Evolutionary conservation across 1,284 basidiomycete genomes (phyloP).

Genomic region (Ganoderma multipileum): DNA sequence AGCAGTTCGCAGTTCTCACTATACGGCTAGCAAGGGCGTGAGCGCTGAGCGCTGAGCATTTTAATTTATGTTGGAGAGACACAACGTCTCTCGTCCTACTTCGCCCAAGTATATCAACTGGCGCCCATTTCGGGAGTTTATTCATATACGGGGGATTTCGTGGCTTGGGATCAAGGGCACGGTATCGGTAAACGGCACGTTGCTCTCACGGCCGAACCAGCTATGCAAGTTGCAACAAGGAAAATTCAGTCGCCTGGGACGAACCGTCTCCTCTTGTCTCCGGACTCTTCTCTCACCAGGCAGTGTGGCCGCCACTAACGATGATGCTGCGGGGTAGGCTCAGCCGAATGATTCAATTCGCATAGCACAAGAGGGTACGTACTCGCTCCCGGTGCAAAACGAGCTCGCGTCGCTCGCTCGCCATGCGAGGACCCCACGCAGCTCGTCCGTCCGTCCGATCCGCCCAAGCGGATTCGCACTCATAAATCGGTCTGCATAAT

Average conservation of each 20-base stretch:
- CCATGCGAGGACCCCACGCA: slow-evolving; percentile 77
- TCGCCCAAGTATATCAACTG: too few species aligned
- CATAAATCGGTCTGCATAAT: not conserved
- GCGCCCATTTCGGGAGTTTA: too few species aligned
- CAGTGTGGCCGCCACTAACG: not conserved
- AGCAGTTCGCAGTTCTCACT: too few species aligned
- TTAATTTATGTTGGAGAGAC: too few species aligned
- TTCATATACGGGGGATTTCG: too few species aligned
- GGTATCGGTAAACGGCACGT: too few species aligned
- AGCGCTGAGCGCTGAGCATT: too few species aligned
- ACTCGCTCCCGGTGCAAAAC: slow-evolving; percentile 37
- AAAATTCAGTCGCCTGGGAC: not conserved
- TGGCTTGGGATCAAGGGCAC: too few species aligned
- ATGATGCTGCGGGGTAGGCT: not conserved
- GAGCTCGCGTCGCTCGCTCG: slow-evolving; percentile 72
- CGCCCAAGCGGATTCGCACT: slow-evolving; percentile 69
- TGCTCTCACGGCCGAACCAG: too few species aligned
- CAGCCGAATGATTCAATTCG: not conserved
- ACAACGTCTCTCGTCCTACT: too few species aligned
- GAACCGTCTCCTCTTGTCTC: not conserved
- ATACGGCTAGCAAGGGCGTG: too few species aligned
- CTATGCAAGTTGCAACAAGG: too few species aligned
- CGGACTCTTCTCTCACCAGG: not conserved
- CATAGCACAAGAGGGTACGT: not conserved
- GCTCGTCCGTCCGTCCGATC: slow-evolving; percentile 74